Evolutionary conservation across 2,329 filamentous ascomycete genomes (phyloP).

Genomic region (Colletotrichum sp.): DNA sequence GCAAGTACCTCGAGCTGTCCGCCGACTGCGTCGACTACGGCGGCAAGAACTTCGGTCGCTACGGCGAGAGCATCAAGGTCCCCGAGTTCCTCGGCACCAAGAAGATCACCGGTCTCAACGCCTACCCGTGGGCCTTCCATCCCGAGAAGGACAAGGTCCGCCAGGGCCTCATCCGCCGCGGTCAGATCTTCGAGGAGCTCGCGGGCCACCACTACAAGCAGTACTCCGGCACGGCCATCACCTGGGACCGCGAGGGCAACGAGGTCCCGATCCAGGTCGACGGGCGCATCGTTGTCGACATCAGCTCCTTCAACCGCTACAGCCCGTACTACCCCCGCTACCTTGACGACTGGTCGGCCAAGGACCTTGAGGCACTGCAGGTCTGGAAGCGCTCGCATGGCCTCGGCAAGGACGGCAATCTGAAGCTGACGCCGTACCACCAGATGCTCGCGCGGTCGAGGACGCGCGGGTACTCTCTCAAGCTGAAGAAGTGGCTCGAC

Average conservation of each 20-base stretch:
- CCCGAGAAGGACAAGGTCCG: slow-evolving; percentile 39
- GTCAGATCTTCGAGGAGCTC: slow-evolving; percentile 48
- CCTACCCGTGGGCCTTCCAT: slow-evolving; percentile 51
- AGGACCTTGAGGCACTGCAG: slow-evolving; percentile 33
- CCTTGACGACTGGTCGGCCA: slow-evolving; percentile 34
- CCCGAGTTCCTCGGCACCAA: slow-evolving; percentile 47
- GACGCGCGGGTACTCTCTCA: slow-evolving; percentile 53
- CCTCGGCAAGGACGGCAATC: slow-evolving; percentile 26
- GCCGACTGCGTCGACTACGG: slow-evolving; percentile 53
- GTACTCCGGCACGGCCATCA: slow-evolving; percentile 45
- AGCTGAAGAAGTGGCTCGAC: slow-evolving; percentile 53
- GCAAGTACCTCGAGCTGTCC: slow-evolving; percentile 41
- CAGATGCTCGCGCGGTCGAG: slow-evolving; percentile 35
- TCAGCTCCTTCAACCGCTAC: slow-evolving; percentile 40
- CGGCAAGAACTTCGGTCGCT: slow-evolving; percentile 51
- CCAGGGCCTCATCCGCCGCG: slow-evolving; percentile 41
- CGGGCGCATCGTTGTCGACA: slow-evolving; percentile 44
- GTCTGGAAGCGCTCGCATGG: slow-evolving; percentile 29
- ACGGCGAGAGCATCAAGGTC: slow-evolving; percentile 38
- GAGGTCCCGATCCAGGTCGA: slow-evolving; percentile 28
- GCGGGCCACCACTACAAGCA: slow-evolving; percentile 53
- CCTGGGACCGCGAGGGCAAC: slow-evolving; percentile 37
- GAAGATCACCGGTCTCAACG: slow-evolving; percentile 46
- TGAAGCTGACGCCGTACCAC: slow-evolving; percentile 35
- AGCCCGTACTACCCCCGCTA: slow-evolving; percentile 35